Base-by-base conservation (phyloP, 1,284 basidiomycete genomes). In the Filobasidium uniguttulatum region DNA sequence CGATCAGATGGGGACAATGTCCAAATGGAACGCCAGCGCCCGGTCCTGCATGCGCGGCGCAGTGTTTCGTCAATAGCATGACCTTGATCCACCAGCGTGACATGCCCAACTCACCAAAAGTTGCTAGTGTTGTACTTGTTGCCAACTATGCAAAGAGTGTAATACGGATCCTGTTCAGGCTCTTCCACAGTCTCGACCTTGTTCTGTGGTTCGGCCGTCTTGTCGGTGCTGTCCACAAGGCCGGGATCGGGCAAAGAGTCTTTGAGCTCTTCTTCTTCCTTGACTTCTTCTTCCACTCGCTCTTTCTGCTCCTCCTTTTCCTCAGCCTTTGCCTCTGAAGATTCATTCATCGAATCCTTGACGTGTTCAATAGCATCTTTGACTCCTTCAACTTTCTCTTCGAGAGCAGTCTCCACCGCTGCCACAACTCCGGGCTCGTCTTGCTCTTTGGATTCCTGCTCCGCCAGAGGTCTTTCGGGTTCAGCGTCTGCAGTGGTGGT, bases 121-220 rank as follows among this genome's bases (percentile, higher is more conserved):
- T 93, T 94, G 35, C 76, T 69, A 0, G 86, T 83, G 65, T 91
- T 94, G 70, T 93, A 94, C 62, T 89, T 85, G 70, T 91, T 91
- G 14, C 87, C 84, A 25, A 91, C 87, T 48, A 93, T 73, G 61
- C 90, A 85, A 36, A 93, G 68, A 14, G 77, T 76, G 61, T 81
- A 91, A 33, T 69, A 72, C 12, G 66, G 63, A 50, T 66, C 60
- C 14, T 63, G 60, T 0, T 28, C 26, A 2, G 28, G 36, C 10
- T 36, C 31, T 34, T 49, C 45, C 9, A 14, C 47, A 10, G 28
- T 30, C 5, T 35, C 25, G 28, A 2, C 38, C 4, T 36, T 8
- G 15, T 23, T 5, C 25, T 14, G 14, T 7, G 45, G 7, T 5
- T 44, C 15, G n/a, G 14, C 1, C 17, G 23, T 31, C 15, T 17